phyloP scores from a whole-genome alignment of 2,329 filamentous ascomycete species.

The Chrysoporthe austroafricana region DNA sequence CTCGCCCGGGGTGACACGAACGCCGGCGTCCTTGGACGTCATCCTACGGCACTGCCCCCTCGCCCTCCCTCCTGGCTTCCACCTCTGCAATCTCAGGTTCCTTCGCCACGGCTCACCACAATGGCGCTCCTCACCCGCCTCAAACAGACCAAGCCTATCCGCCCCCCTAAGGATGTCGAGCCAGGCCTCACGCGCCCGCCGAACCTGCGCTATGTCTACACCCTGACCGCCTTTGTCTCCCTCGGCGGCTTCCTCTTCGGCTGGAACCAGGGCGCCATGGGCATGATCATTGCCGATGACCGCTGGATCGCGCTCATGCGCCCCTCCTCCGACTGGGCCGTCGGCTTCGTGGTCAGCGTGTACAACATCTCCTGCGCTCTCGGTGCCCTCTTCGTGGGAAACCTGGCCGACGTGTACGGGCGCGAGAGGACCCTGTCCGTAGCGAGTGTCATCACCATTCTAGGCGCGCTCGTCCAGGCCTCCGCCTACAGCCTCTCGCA shows the following conservation, averaged over 20 bases:
- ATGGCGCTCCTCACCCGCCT: slow-evolving; percentile 26
- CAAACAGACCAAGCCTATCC: slow-evolving; percentile 36
- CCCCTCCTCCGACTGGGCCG: slow-evolving; percentile 36
- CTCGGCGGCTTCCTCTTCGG: slow-evolving; percentile 38
- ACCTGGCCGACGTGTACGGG: slow-evolving; percentile 36
- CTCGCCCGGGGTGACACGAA: neutral
- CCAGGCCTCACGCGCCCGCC: slow-evolving; percentile 31
- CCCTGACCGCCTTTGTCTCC: slow-evolving; percentile 33
- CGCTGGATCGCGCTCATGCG: slow-evolving; percentile 37
- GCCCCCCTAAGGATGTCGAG: slow-evolving; percentile 26
- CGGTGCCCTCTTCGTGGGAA: slow-evolving; percentile 36
- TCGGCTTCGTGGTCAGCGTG: slow-evolving; percentile 39
- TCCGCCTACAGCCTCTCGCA: slow-evolving; percentile 21
- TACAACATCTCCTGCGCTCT: slow-evolving; percentile 39
- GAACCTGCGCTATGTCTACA: slow-evolving; percentile 37
- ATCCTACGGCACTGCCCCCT: neutral
- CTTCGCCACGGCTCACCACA: neutral
- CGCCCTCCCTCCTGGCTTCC: neutral
- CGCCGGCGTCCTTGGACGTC: neutral
- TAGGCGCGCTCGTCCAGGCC: slow-evolving; percentile 22
- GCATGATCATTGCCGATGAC: slow-evolving; percentile 39
- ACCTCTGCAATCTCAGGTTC: neutral
- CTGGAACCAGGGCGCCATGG: slow-evolving; percentile 39
- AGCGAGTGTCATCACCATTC: slow-evolving; percentile 30
- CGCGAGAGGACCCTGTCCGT: slow-evolving; percentile 37